Evolutionary conservation across 768 basidiomycete species (phyloP), one percentile per base, ranked within the genome.

Genomic region (Clitopilus passeckerianus): DNA sequence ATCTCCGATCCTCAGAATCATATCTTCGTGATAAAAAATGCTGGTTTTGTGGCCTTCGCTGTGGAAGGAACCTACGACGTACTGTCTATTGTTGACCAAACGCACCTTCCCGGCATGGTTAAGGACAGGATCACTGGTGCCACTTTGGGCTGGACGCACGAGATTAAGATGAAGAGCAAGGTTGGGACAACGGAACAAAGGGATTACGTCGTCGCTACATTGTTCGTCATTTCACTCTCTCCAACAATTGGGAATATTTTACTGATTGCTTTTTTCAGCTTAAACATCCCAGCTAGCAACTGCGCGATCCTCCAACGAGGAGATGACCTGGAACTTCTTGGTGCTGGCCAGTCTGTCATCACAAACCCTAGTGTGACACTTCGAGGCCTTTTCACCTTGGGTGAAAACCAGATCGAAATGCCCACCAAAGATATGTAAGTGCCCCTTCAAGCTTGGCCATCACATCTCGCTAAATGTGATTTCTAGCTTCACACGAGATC

Each of bases 371-470:
- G 86, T 59, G 86, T 93, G 52, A 92, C 91, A 1, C 73, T 93
- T 5, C 87, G 91, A 58, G 90, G 90, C 2, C 65, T 93, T 18
- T 93, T 85, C 70, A 90, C 91, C 0, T 80, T 89, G 1, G 91
- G 91, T 27, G 91, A 93, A 69, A 91, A 89, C 65, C 91, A 93
- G 69, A 70, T 90, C 27, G 91, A 92, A 69, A 89, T 92, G 87
- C 90, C 91, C 2, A 92, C 90, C 7, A 92, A 92, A 72, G 90
- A 91, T 63, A 91, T 91, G 89, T 88, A 64, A 64, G 87, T 73
- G 12, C 30, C 37, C 52, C 20, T 14, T 18, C 15, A 15, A 50
- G 9, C 41, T 23, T 1, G 7, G 18, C 33, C 46, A 16, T 37
- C 35, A 33, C 18, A 35, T 8, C 46, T 18, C 58, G 24, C 54